Base-by-base conservation (phyloP, 1,284 basidiomycete species). In the Athelia psychrophila region DNA sequence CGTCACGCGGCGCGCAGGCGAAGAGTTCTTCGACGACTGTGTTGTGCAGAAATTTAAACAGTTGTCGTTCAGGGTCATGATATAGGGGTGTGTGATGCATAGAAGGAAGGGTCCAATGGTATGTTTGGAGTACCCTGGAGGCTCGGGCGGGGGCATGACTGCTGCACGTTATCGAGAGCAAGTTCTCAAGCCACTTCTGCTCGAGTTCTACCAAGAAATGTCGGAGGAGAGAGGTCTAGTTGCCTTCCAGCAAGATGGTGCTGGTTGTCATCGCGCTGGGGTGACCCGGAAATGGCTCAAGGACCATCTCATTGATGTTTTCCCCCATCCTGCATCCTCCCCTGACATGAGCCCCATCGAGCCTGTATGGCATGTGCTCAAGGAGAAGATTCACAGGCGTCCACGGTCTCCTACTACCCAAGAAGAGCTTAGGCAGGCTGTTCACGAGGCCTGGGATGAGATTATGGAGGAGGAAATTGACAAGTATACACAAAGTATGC, bases 131-230 rank as follows among this genome's bases (percentile, higher is more conserved):
- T 60, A 59, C 47, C 53, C 48, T 12, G 54, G 57, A 10, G 57
- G 58, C 3, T 48, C 48, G 40, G 56, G 58, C 2, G 58, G 59
- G 10, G 56, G 59, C 18, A 59, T 60, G 50, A 59, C 35, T 3
- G 54, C 56, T 22, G 12, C 4, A 13, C 13, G 53, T 23, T 61
- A 61, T 45, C 49, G 46, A 20, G 48, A 55, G 18, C 58, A 61
- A 51, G 58, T 60, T 18, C 48, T 60, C 3, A 47, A 51, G 16
- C n/a, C 25, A 18, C 13, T 48, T 16, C 23, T 44, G n/a, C 12
- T 44, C 15, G 23, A 44, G 4, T 50, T 23, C n/a, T 44, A 50
- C n/a, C n/a, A 13, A 13, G 20, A 44, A 25, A 42, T 30, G 20
- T 18, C 22, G 23, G 23, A 23, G 15, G 40, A 44, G 23, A n/a